Percentiles rank a stretch among this genome's conserved stretches.
phyloP scores from a whole-genome alignment of 192 early-diverging fungal genomes.

The Lobosporangium transversale region DNA sequence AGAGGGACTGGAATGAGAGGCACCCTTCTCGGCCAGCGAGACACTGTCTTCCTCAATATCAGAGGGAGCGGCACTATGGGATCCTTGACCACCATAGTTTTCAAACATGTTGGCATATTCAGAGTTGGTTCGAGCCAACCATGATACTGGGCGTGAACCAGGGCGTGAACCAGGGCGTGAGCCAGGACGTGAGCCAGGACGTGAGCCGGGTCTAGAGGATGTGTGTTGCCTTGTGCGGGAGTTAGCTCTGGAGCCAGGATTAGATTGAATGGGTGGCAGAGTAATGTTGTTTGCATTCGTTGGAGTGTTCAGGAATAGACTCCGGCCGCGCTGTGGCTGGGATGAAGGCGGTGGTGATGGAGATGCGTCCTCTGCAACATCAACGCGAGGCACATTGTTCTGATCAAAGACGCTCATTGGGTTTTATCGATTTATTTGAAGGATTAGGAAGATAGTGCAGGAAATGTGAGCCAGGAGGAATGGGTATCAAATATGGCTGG shows the following conservation, averaged over 20 bases:
- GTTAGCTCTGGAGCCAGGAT: constrained; percentile 19
- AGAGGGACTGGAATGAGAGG: background rate
- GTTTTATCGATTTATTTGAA: too few species aligned
- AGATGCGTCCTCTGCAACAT: background rate
- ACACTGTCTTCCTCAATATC: constrained; percentile 7
- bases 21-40: constrained; percentile 29
- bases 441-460: background rate
- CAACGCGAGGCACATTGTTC: background rate
- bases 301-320: constrained; percentile 2
- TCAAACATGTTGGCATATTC: constrained; percentile 51
- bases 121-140: constrained; percentile 37
- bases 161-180: constrained; percentile 34
- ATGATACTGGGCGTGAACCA: constrained; percentile 36
- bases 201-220: constrained; percentile 26
- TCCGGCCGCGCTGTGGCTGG: constrained; percentile 18
- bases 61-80: constrained; percentile 11
- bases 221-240: constrained; percentile 3
- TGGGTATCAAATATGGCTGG: too few species aligned
- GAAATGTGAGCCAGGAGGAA: background rate
- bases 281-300: background rate
- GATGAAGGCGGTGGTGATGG: background rate
- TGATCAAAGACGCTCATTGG: background rate
- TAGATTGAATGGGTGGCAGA: constrained; percentile 9
- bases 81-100: constrained; percentile 35
- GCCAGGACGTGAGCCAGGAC: constrained; percentile 29